Percentiles rank a stretch among this genome's conserved stretches.
Conservation (phyloP, 129 eudicot species). For the Logfia minima region DNA sequence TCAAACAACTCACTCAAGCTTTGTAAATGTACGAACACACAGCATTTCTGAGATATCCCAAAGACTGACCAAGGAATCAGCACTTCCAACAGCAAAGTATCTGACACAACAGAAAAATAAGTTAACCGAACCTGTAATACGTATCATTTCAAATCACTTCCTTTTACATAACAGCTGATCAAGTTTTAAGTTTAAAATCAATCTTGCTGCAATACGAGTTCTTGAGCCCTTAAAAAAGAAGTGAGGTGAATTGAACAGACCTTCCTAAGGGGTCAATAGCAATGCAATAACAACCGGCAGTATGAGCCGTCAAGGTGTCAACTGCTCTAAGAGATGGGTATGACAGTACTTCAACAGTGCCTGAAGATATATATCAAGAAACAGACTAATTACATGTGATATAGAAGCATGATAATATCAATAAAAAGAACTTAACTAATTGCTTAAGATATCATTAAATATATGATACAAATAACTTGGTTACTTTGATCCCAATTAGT, state of each 20-base stretch:
- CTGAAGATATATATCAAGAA: conserved; percentile 29
- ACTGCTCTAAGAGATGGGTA: conserved; percentile 87
- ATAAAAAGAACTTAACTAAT: background rate
- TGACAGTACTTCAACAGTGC: conserved; percentile 93
- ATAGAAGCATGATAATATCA: background rate
- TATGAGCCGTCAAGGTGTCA: conserved; percentile 89
- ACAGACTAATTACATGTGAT: background rate
- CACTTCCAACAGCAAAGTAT: conserved; percentile 99
- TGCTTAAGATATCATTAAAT: background rate
- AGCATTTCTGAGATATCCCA: conserved; percentile 98
- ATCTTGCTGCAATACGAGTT: too few relatives aligned
- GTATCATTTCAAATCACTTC: background rate
- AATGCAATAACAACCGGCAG: conserved; percentile 99
- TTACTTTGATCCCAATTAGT: background rate
- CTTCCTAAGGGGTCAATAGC: conserved; percentile 95
- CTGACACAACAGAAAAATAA: conserved; percentile 30
- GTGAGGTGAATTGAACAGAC: conserved; percentile 29
- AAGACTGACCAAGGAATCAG: conserved; percentile 95
- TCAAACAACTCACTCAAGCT: conserved; percentile 77
- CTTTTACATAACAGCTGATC: background rate
- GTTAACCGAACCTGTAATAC: too few relatives aligned
- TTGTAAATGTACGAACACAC: conserved; percentile 86
- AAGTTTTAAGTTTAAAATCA: too few relatives aligned
- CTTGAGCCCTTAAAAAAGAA: background rate
- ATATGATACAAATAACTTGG: background rate